Conservation (phyloP, 2,329 filamentous ascomycete genomes). For the Exserohilum turcica region DNA sequence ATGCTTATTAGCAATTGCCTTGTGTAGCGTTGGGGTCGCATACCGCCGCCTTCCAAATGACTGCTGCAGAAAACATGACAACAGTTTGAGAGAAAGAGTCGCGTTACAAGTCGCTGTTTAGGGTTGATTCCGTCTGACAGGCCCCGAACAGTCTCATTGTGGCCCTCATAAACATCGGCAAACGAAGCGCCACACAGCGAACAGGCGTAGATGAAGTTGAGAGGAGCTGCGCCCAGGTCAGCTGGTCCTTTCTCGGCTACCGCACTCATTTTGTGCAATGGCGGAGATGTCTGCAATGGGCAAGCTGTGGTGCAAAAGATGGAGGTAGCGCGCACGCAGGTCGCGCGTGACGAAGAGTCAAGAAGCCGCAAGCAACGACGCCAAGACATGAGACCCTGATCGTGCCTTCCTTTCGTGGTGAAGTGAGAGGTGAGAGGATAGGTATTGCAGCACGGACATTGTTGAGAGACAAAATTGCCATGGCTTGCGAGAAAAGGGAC, state of each 20-base stretch:
- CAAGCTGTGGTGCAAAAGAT: constrained; percentile 3
- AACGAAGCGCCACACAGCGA: constrained; percentile 54
- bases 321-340: constrained; percentile 4
- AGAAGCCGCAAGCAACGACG: constrained; percentile 23
- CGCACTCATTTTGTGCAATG: constrained; percentile 17
- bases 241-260: constrained; percentile 14
- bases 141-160: constrained; percentile 44
- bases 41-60: constrained; percentile 57
- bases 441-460: background rate
- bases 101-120: constrained; percentile 49
- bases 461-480: background rate
- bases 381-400: constrained; percentile 21
- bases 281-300: background rate
- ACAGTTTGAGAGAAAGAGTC: constrained; percentile 56
- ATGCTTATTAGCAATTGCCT: constrained; percentile 1
- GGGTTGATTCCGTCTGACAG: constrained; percentile 46
- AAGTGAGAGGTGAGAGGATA: background rate
- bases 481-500: background rate
- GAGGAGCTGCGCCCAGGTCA: constrained; percentile 39
- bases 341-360: background rate
- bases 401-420: constrained; percentile 10
- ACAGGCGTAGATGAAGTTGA: constrained; percentile 57
- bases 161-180: constrained; percentile 52
- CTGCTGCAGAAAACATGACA: constrained; percentile 56
- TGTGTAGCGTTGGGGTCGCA: constrained; percentile 15